These are phyloP conservation scores for Rhizopus microsporus DNA, from an alignment of 371 early-diverging fungal species.

Conservation along the genomic window DNA sequence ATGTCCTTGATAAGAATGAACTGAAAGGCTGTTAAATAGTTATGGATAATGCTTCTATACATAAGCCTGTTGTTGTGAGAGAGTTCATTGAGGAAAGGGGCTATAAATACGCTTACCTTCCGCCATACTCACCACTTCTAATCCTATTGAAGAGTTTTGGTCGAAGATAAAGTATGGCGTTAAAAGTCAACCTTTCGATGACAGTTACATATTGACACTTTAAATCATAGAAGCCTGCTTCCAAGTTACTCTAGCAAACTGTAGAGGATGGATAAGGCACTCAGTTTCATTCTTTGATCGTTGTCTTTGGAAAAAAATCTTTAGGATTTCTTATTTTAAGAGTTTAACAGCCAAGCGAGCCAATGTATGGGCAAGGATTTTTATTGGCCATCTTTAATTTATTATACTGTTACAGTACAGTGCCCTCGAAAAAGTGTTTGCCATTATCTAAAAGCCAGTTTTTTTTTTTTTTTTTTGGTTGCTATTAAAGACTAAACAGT, in stretches of 20 bases:
- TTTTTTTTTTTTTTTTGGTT: too few species aligned
- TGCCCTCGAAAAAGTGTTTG: too few species aligned
- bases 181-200: constrained; percentile 7
- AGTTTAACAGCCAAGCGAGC: too few species aligned
- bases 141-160: constrained; percentile 17
- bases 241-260: constrained; percentile 1
- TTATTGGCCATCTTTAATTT: too few species aligned
- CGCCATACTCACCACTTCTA: constrained; percentile 5
- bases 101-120: constrained; percentile 11
- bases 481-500: too few species aligned
- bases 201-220: not conserved
- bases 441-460: too few species aligned
- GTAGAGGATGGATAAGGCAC: constrained; percentile 3
- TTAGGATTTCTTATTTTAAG: too few species aligned
- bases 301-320: constrained; percentile 1
- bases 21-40: constrained; percentile 2
- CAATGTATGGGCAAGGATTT: too few species aligned
- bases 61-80: not conserved
- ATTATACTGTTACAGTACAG: too few species aligned
- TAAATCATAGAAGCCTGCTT: constrained; percentile 4
- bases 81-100: constrained; percentile 4
- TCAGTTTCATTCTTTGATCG: not conserved
- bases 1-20: not conserved
- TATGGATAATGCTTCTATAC: too few species aligned
- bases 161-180: constrained; percentile 4